Evolutionary conservation across 192 early-diverging fungal species (phyloP).

Genomic region (Coemansia pectinata): DNA sequence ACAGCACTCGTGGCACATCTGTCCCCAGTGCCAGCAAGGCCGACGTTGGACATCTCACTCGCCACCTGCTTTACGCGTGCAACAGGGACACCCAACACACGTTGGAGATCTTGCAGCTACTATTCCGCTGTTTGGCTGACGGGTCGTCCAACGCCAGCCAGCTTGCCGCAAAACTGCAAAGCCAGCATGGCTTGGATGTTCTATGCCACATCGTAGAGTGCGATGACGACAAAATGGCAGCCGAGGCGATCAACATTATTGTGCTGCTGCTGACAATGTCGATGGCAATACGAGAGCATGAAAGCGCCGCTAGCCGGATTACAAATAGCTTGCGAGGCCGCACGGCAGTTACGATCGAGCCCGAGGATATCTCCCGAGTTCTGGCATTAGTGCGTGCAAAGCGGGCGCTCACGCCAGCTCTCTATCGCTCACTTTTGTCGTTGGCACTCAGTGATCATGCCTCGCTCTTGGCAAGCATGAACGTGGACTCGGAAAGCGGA

Average conservation of each 20-base stretch:
- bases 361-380: slow-evolving; percentile 16
- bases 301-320: slow-evolving; percentile 40
- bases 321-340: slow-evolving; percentile 45
- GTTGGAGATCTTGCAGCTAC: slow-evolving; percentile 32
- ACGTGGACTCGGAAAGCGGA: slow-evolving; percentile 12
- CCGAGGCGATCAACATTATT: slow-evolving; percentile 45
- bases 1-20: background rate
- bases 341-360: slow-evolving; percentile 11
- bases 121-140: slow-evolving; percentile 47
- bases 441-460: slow-evolving; percentile 35
- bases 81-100: slow-evolving; percentile 46
- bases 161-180: slow-evolving; percentile 28
- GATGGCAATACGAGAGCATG: slow-evolving; percentile 17
- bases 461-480: slow-evolving; percentile 39
- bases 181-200: slow-evolving; percentile 26
- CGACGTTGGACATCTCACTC: slow-evolving; percentile 27
- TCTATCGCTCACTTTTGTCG: slow-evolving; percentile 34
- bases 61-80: slow-evolving; percentile 40
- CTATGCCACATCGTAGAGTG: slow-evolving; percentile 45
- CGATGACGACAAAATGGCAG: slow-evolving; percentile 38
- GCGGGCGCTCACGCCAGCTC: slow-evolving; percentile 30
- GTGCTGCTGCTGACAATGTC: slow-evolving; percentile 34
- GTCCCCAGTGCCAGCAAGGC: slow-evolving; percentile 19
- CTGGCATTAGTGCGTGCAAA: slow-evolving; percentile 42
- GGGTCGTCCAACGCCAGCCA: slow-evolving; percentile 32